Conservation (phyloP, 2,329 filamentous ascomycete genomes). For the Magnaporthiopsis incrustans region DNA sequence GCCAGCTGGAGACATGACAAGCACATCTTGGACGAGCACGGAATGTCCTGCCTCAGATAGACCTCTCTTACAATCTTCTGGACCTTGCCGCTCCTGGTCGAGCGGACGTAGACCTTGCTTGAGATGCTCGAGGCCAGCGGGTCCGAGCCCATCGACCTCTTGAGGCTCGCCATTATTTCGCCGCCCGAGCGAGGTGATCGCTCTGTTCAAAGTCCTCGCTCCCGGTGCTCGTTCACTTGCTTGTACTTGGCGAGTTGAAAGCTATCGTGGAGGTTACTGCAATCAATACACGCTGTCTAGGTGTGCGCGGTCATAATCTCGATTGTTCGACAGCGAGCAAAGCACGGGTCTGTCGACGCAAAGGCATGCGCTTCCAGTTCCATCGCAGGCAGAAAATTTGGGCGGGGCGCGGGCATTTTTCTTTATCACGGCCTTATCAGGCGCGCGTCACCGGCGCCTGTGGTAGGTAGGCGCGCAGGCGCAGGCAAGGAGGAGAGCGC, state of each 20-base stretch:
- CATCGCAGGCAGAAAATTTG: background rate
- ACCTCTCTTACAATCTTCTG: conserved; percentile 98
- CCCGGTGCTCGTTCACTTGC: conserved; percentile 9
- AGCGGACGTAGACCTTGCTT: conserved; percentile 92
- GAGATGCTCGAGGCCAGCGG: conserved; percentile 66
- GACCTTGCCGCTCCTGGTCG: conserved; percentile 91
- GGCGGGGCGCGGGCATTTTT: background rate
- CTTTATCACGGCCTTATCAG: background rate
- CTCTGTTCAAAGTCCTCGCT: conserved; percentile 12
- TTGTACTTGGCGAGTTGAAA: background rate
- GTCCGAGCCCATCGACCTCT: conserved; percentile 45
- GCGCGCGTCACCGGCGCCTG: background rate
- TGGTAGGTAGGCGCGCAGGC: background rate
- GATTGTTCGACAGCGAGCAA: background rate
- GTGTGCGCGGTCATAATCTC: background rate
- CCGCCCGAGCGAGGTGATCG: conserved; percentile 9
- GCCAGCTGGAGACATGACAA: conserved; percentile 64
- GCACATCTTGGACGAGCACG: conserved; percentile 90
- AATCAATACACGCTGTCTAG: background rate
- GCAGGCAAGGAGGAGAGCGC: no score
- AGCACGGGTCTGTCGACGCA: background rate
- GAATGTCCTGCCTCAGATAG: conserved; percentile 93
- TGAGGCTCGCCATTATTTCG: conserved; percentile 54
- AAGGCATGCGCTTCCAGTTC: background rate
- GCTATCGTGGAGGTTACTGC: background rate